Conservation (phyloP, 257 asterid species). For the Verbascum thapsus region DNA sequence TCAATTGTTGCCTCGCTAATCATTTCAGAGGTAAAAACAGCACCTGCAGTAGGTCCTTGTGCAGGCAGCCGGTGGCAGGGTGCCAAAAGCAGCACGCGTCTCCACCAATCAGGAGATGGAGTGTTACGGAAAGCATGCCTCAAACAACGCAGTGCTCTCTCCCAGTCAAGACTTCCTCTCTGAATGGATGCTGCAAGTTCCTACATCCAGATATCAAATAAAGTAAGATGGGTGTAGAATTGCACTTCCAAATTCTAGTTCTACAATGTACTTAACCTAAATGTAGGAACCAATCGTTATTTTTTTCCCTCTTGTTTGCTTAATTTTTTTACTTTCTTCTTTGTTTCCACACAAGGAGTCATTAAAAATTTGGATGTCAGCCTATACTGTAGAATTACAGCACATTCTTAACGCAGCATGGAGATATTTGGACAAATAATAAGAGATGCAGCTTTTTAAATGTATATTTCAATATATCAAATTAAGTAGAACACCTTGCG, state of each 20-base stretch:
- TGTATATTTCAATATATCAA: constrained; percentile 3
- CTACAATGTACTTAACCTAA: not conserved
- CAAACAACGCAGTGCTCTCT: constrained; percentile 90
- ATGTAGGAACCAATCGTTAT: not conserved
- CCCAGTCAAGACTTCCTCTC: constrained; percentile 98
- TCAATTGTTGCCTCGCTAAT: constrained; percentile 93
- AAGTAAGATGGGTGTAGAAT: constrained; percentile 11
- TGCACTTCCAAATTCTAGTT: constrained; percentile 1
- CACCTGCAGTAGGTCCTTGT: constrained; percentile 86
- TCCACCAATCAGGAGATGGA: constrained; percentile 99
- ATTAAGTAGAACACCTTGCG: not conserved
- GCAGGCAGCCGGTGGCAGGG: constrained; percentile 83
- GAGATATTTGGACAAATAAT: not conserved
- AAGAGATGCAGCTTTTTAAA: not conserved
- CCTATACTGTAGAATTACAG: not conserved
- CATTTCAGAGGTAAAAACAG: constrained; percentile 97
- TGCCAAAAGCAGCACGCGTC: constrained; percentile 93
- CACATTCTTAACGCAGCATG: not conserved
- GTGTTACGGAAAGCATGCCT: constrained; percentile 97
- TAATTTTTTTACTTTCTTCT: too few species aligned
- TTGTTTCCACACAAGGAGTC: too few species aligned
- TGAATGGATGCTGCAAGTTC: constrained; percentile 94
- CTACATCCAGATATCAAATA: constrained; percentile 42
- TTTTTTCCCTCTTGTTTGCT: too few species aligned
- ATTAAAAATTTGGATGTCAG: too few species aligned